Evolutionary conservation across 257 asterid genomes (phyloP).

Genomic region (Mitragyna speciosa): DNA sequence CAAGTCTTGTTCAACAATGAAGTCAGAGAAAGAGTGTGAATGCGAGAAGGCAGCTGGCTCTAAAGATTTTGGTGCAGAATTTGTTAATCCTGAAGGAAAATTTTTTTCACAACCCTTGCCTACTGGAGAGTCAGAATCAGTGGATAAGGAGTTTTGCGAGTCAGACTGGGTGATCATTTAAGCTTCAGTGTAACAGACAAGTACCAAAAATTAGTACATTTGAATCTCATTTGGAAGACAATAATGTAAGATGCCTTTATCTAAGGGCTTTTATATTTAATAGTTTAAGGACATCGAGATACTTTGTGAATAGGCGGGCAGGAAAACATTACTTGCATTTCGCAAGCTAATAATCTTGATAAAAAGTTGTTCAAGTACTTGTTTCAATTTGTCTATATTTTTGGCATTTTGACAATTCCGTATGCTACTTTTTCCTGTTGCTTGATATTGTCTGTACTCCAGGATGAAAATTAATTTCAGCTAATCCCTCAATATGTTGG

Average conservation of each 20-base stretch:
- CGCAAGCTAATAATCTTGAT: neutral
- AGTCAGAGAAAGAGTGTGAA: constrained; percentile 8
- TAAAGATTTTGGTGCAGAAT: constrained; percentile 12
- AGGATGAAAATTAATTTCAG: no score
- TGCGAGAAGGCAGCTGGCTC: neutral
- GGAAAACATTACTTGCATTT: neutral
- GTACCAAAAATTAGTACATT: neutral
- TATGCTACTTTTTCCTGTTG: neutral
- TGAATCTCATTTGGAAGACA: neutral
- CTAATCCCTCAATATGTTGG: neutral
- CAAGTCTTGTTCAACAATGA: constrained; percentile 2
- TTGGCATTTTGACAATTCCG: neutral
- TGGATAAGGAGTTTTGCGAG: constrained; percentile 17
- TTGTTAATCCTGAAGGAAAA: constrained; percentile 6
- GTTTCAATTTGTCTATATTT: neutral
- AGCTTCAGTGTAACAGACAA: neutral
- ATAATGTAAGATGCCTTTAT: neutral
- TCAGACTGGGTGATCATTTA: constrained; percentile 30
- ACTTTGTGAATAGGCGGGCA: neutral
- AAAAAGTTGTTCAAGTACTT: constrained; percentile 1
- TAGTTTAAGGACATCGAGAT: neutral
- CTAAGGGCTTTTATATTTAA: neutral
- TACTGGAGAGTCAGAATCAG: neutral
- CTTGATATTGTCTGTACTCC: no score
- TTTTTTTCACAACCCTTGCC: neutral